phyloP scores from a whole-genome alignment of 2,329 filamentous ascomycete genomes.

The Alternaria longipes region DNA sequence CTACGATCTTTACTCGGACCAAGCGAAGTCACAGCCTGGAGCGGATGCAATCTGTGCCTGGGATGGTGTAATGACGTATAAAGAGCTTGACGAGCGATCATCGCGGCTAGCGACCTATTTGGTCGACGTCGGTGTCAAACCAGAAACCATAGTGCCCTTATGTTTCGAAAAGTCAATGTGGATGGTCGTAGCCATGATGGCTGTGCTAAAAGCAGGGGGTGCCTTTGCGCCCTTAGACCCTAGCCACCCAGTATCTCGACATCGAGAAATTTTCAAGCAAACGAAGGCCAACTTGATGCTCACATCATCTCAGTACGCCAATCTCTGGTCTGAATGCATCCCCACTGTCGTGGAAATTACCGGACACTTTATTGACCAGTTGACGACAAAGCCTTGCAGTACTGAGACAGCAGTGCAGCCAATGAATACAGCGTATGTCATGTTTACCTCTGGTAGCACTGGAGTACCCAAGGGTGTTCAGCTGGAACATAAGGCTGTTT shows the following conservation, averaged over 20 bases:
- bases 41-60: slow-evolving; percentile 31
- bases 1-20: slow-evolving; percentile 22
- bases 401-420: not conserved
- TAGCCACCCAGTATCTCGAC: slow-evolving; percentile 27
- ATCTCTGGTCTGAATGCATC: too few species aligned
- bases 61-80: slow-evolving; percentile 26
- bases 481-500: slow-evolving; percentile 66
- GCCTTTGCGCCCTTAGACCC: slow-evolving; percentile 34
- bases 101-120: slow-evolving; percentile 21
- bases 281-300: not conserved
- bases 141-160: slow-evolving; percentile 36
- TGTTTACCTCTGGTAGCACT: slow-evolving; percentile 60
- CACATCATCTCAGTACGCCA: not conserved
- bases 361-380: too few species aligned
- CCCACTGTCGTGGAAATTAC: too few species aligned
- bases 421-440: slow-evolving; percentile 55
- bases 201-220: slow-evolving; percentile 53
- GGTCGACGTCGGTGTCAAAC: slow-evolving; percentile 11
- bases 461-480: slow-evolving; percentile 65
- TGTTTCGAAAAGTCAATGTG: slow-evolving; percentile 33
- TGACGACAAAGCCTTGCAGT: too few species aligned
- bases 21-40: slow-evolving; percentile 15
- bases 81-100: slow-evolving; percentile 18
- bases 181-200: slow-evolving; percentile 51
- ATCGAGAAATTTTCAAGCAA: not conserved